Conservation (phyloP, 148 eudicot species). For the Polygonum aviculare region DNA sequence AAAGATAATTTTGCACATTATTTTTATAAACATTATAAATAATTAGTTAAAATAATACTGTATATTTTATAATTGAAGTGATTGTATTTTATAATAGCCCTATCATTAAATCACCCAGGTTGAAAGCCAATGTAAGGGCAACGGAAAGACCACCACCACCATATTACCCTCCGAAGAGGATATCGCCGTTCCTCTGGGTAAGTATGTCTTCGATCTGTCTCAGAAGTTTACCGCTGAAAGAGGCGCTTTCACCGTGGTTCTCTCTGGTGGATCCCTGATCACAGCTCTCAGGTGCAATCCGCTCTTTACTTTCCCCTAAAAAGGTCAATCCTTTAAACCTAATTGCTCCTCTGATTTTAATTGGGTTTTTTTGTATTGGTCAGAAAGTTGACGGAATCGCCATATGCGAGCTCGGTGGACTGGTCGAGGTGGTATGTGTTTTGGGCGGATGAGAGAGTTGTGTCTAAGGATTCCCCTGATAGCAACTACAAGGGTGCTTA, state of each 20-base stretch:
- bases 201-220: conserved; percentile 47
- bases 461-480: conserved; percentile 64
- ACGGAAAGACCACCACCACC: conserved; percentile 19
- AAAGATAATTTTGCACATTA: too few species aligned
- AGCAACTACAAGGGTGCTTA: conserved; percentile 79
- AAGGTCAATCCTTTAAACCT: too few species aligned
- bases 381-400: conserved; percentile 68
- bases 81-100: too few species aligned
- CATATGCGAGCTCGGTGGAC: conserved; percentile 51
- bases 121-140: conserved; percentile 10
- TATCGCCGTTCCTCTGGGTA: conserved; percentile 44
- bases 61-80: too few species aligned
- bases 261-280: conserved; percentile 78
- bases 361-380: conserved; percentile 1
- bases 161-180: conserved; percentile 46
- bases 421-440: conserved; percentile 91
- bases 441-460: conserved; percentile 93
- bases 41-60: too few species aligned
- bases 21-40: too few species aligned
- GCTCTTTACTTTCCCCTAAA: not conserved
- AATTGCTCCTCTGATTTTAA: not conserved
- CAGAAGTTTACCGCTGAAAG: conserved; percentile 32
- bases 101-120: not conserved
- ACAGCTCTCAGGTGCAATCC: conserved; percentile 45
- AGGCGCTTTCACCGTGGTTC: conserved; percentile 55